Percentiles rank a stretch among this genome's conserved stretches.
Evolutionary conservation across 2,329 filamentous ascomycete genomes (phyloP).

Genomic region (Bipolaris cookei): DNA sequence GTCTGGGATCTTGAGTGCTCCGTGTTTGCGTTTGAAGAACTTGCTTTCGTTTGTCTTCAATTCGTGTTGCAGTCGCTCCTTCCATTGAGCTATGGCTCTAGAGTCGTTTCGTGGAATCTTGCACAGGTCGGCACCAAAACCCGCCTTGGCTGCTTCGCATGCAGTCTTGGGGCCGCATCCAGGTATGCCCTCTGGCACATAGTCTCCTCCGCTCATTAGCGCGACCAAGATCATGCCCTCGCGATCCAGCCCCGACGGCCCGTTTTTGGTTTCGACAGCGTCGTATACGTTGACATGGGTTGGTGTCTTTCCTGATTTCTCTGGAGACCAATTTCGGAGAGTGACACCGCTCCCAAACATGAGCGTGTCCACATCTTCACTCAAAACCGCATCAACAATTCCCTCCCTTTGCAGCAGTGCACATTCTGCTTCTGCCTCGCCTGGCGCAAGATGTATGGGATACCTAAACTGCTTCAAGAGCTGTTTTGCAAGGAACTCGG

Average conservation of each 20-base stretch:
- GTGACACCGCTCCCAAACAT: conserved; percentile 92
- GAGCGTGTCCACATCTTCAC: conserved; percentile 94
- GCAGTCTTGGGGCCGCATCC: conserved; percentile 88
- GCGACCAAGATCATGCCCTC: conserved; percentile 94
- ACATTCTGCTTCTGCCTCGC: conserved; percentile 96
- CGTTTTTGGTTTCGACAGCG: conserved; percentile 62
- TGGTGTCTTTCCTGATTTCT: conserved; percentile 70
- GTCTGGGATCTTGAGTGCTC: conserved; percentile 75
- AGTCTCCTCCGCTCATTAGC: conserved; percentile 94
- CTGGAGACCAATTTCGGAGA: conserved; percentile 81
- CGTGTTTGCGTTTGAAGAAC: conserved; percentile 78
- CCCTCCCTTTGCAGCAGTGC: conserved; percentile 81
- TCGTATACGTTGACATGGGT: conserved; percentile 89
- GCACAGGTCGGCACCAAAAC: conserved; percentile 80
- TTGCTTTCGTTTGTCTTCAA: conserved; percentile 82
- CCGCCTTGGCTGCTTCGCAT: conserved; percentile 86
- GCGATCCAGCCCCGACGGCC: conserved; percentile 69
- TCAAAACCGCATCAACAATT: conserved; percentile 79
- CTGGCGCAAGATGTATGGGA: conserved; percentile 82
- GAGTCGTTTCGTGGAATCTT: conserved; percentile 65
- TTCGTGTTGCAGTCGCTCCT: conserved; percentile 73
- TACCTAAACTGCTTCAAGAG: conserved; percentile 87
- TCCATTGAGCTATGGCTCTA: conserved; percentile 71
- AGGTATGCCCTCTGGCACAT: conserved; percentile 84
- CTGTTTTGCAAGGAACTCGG: conserved; percentile 79